Percentiles rank a stretch among this genome's conserved stretches.
Evolutionary conservation across 1,284 basidiomycete genomes (phyloP).

Genomic region (Cryptococcus amylolentus): DNA sequence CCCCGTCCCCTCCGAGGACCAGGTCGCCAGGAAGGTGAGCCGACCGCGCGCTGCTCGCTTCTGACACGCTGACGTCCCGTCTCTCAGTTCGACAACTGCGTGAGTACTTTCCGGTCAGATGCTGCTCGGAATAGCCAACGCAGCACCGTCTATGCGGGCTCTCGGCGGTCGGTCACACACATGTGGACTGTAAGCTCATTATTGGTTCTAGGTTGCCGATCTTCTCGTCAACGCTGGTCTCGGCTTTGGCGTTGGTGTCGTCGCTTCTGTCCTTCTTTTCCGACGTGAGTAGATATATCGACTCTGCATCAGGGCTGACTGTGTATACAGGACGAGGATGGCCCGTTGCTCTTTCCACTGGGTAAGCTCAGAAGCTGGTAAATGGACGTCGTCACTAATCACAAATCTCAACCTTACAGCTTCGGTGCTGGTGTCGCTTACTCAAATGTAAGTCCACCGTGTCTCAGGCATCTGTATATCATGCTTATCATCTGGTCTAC

Average conservation of each 20-base stretch:
- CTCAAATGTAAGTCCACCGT: conserved; percentile 51
- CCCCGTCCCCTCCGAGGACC: conserved; percentile 75
- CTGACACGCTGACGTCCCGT: not conserved
- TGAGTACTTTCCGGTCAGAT: conserved; percentile 50
- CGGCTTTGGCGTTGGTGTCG: conserved; percentile 89
- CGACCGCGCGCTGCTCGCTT: not conserved
- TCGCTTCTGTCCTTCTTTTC: conserved; percentile 92
- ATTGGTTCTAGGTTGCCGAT: conserved; percentile 49
- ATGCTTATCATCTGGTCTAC: not conserved
- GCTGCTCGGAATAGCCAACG: conserved; percentile 32
- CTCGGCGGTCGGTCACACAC: not conserved
- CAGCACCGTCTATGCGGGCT: not conserved
- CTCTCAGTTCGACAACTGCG: conserved; percentile 82
- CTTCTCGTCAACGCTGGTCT: conserved; percentile 68
- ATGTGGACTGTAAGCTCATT: not conserved
- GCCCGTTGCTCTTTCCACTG: conserved; percentile 90
- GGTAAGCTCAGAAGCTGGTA: conserved; percentile 60
- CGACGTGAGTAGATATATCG: conserved; percentile 64
- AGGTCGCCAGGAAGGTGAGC: conserved; percentile 76
- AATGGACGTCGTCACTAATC: conserved; percentile 3
- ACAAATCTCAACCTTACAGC: conserved; percentile 18
- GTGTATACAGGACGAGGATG: conserved; percentile 79
- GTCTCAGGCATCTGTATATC: not conserved
- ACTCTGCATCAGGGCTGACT: conserved; percentile 8
- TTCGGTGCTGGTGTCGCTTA: conserved; percentile 70